These are phyloP conservation scores for Trametes maxima DNA, from an alignment of 768 basidiomycete genomes.

Conservation along the genomic window DNA sequence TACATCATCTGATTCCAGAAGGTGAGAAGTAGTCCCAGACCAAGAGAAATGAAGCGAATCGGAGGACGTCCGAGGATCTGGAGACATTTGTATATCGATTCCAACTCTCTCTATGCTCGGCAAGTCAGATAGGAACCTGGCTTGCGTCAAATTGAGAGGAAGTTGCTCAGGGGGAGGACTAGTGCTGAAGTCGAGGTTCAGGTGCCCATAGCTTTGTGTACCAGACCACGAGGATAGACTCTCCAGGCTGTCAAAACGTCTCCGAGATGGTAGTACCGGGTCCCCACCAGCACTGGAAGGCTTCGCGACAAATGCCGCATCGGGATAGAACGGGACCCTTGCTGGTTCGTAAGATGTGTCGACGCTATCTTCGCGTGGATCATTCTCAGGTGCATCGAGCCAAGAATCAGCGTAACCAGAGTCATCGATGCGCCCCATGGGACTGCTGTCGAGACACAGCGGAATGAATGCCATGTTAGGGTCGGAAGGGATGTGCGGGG, in stretches of 20 bases:
- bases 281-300: not conserved
- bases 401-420: slow-evolving; percentile 7
- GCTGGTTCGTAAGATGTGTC: slow-evolving; percentile 6
- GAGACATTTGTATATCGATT: not conserved
- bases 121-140: slow-evolving; percentile 8
- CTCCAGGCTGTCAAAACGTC: not conserved
- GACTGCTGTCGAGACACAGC: slow-evolving; percentile 24
- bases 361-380: too few species aligned
- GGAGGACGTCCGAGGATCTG: not conserved
- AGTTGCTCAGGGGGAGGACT: not conserved
- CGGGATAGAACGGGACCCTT: slow-evolving; percentile 10
- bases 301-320: not conserved
- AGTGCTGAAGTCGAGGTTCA: not conserved
- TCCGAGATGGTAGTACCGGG: not conserved
- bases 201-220: not conserved
- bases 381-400: not conserved
- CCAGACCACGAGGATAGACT: not conserved
- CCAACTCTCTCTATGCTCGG: not conserved
- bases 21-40: not conserved
- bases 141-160: not conserved
- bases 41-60: not conserved
- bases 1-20: slow-evolving; percentile 4
- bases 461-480: slow-evolving; percentile 10
- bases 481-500: not conserved
- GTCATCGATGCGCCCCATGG: not conserved